A percentile compares a stretch with the other conserved stretches of the same genome.
phyloP scores from a whole-genome alignment of 2,329 filamentous ascomycete genomes.

The Plenodomus tracheiphilus region DNA sequence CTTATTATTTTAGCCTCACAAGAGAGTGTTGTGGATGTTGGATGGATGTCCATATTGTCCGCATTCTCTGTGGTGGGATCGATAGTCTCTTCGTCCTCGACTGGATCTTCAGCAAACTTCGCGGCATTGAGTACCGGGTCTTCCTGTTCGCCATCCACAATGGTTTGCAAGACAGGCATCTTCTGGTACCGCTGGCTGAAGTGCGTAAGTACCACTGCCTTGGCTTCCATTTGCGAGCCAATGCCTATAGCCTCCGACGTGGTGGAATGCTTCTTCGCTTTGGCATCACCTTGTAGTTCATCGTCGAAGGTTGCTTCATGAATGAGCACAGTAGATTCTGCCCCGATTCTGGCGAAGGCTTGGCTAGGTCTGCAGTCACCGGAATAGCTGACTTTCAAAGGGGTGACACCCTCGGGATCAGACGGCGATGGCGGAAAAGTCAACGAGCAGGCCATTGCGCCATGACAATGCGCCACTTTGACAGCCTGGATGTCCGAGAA shows the following conservation, averaged over 20 bases:
- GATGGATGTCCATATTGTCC: conserved; percentile 26
- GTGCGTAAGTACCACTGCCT: conserved; percentile 83
- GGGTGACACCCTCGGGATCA: conserved; percentile 45
- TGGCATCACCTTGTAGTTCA: conserved; percentile 74
- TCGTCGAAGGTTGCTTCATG: conserved; percentile 98
- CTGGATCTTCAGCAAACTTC: conserved; percentile 30
- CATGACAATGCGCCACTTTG: conserved; percentile 76
- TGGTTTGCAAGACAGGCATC: conserved; percentile 57
- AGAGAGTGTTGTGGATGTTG: conserved; percentile 6
- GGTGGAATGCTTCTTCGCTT: conserved; percentile 88
- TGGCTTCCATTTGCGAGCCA: conserved; percentile 76
- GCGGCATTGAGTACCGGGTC: conserved; percentile 14
- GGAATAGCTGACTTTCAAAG: conserved; percentile 86
- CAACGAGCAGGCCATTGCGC: conserved; percentile 74
- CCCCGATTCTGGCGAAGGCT: conserved; percentile 71
- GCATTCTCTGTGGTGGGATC: conserved; percentile 22
- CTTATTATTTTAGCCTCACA: neutral
- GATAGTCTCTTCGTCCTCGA: conserved; percentile 18
- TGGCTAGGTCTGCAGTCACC: conserved; percentile 81
- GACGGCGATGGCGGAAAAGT: conserved; percentile 65
- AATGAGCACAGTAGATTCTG: conserved; percentile 78
- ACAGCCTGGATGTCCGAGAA: conserved; percentile 69
- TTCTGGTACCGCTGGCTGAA: conserved; percentile 95
- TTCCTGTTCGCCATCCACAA: conserved; percentile 35
- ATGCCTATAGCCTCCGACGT: conserved; percentile 82